Conservation (phyloP, 768 basidiomycete species). For the Multifurca ochricompacta region DNA sequence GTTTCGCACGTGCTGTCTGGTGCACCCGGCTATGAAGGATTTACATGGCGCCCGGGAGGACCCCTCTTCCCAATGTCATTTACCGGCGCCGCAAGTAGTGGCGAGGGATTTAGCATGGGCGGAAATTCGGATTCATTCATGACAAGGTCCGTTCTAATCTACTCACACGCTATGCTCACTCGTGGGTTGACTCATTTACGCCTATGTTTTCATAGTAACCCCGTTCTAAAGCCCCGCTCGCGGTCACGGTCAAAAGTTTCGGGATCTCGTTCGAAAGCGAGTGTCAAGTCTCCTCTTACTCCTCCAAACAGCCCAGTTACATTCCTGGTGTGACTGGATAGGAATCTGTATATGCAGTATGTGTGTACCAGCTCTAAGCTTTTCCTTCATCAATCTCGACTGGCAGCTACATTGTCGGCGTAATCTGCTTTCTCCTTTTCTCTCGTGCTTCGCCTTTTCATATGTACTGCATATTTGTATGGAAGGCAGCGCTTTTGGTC, state of each 20-base stretch:
- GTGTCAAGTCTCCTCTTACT: background rate
- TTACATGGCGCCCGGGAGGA: conserved; percentile 21
- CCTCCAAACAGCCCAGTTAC: conserved; percentile 18
- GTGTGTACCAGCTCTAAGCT: background rate
- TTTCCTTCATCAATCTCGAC: background rate
- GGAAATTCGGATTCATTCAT: conserved; percentile 8
- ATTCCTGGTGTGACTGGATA: conserved; percentile 4
- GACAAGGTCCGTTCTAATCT: conserved; percentile 9
- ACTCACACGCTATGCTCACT: background rate
- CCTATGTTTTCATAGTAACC: conserved; percentile 8
- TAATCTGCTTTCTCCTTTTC: background rate
- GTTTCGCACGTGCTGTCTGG: conserved; percentile 22
- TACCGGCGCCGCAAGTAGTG: conserved; percentile 3
- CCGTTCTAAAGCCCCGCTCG: conserved; percentile 14
- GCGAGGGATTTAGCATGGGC: conserved; percentile 7
- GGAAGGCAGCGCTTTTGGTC: background rate
- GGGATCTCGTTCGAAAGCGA: conserved; percentile 13
- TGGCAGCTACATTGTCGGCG: background rate
- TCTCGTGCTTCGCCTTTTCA: background rate
- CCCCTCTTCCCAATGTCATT: conserved; percentile 22
- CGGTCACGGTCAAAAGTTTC: conserved; percentile 6
- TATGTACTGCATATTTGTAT: background rate
- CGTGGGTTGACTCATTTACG: conserved; percentile 14
- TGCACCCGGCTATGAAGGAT: conserved; percentile 20
- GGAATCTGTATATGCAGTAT: background rate